Percentiles rank a stretch among this genome's conserved stretches.
Conservation (phyloP, 2,329 filamentous ascomycete species). For the Penicillium sumatraense region DNA sequence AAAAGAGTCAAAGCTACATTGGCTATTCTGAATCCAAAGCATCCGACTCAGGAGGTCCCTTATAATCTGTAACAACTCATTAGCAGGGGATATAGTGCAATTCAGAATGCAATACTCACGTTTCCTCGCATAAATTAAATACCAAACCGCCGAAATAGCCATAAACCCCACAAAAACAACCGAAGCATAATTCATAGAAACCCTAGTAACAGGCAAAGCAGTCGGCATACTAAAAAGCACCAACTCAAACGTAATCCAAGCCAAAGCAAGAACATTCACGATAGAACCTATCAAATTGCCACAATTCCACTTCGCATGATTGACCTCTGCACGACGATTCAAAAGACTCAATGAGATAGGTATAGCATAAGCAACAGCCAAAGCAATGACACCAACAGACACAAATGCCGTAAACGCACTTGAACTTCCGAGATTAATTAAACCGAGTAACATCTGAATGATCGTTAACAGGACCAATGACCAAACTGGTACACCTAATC, state of each 20-base stretch:
- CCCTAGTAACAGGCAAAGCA: constrained; percentile 61
- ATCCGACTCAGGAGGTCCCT: constrained; percentile 41
- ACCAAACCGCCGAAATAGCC: constrained; percentile 66
- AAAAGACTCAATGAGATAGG: constrained; percentile 59
- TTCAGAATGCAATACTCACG: constrained; percentile 38
- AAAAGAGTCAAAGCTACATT: too few species aligned
- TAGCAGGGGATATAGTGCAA: not conserved
- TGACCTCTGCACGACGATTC: constrained; percentile 53
- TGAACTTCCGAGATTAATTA: constrained; percentile 56
- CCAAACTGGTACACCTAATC: constrained; percentile 46
- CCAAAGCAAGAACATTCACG: constrained; percentile 53
- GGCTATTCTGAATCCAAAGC: constrained; percentile 15
- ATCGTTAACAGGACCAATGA: constrained; percentile 50
- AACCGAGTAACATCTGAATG: constrained; percentile 54
- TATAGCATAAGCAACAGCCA: constrained; percentile 61
- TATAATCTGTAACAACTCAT: constrained; percentile 32
- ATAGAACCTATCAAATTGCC: constrained; percentile 48
- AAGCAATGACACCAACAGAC: constrained; percentile 60
- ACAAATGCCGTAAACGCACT: constrained; percentile 56
- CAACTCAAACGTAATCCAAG: constrained; percentile 59
- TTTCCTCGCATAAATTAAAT: constrained; percentile 58
- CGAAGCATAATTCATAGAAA: constrained; percentile 72
- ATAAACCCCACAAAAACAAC: constrained; percentile 71
- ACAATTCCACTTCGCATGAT: constrained; percentile 55
- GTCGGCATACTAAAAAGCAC: constrained; percentile 64